These are phyloP conservation scores for Colletotrichum costaricense DNA, from an alignment of 2,329 filamentous ascomycete genomes.

Conservation along the genomic window DNA sequence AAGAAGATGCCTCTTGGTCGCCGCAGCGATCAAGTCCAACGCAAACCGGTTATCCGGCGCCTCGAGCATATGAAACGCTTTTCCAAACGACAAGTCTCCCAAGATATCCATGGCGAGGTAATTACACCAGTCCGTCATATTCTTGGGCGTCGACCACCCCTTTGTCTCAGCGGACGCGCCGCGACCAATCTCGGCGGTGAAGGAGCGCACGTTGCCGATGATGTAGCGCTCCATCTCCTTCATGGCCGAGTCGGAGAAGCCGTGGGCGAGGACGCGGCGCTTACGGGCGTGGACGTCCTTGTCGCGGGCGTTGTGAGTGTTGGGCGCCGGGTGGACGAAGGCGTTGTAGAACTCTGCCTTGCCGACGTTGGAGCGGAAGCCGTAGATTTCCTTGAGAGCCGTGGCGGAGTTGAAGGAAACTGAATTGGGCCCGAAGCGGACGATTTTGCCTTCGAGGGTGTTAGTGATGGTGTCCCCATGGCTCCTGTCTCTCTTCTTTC, in stretches of 20 bases:
- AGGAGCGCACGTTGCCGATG: slow-evolving; percentile 72
- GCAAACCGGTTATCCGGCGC: slow-evolving; percentile 72
- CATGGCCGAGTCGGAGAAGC: slow-evolving; percentile 74
- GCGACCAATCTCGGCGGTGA: slow-evolving; percentile 68
- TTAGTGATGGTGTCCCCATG: not conserved
- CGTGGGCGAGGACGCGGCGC: slow-evolving; percentile 77
- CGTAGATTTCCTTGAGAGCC: slow-evolving; percentile 75
- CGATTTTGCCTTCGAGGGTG: slow-evolving; percentile 61
- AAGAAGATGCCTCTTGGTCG: slow-evolving; percentile 76
- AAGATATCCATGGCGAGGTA: slow-evolving; percentile 73
- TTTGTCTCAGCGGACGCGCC: slow-evolving; percentile 55
- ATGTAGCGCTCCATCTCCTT: slow-evolving; percentile 77
- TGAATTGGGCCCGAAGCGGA: slow-evolving; percentile 83
- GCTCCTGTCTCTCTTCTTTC: no score
- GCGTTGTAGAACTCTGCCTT: slow-evolving; percentile 81
- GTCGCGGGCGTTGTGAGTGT: slow-evolving; percentile 79
- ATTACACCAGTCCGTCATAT: slow-evolving; percentile 73
- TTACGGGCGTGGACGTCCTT: slow-evolving; percentile 77
- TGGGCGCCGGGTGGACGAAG: slow-evolving; percentile 76
- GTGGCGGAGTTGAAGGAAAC: slow-evolving; percentile 81
- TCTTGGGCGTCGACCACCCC: slow-evolving; percentile 68
- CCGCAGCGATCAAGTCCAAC: slow-evolving; percentile 73
- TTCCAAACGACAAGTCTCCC: slow-evolving; percentile 70
- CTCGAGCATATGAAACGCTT: slow-evolving; percentile 72
- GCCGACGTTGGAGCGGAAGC: slow-evolving; percentile 70